Conservation (phyloP, 2,329 filamentous ascomycete genomes). For the Diaporthe ilicicola region DNA sequence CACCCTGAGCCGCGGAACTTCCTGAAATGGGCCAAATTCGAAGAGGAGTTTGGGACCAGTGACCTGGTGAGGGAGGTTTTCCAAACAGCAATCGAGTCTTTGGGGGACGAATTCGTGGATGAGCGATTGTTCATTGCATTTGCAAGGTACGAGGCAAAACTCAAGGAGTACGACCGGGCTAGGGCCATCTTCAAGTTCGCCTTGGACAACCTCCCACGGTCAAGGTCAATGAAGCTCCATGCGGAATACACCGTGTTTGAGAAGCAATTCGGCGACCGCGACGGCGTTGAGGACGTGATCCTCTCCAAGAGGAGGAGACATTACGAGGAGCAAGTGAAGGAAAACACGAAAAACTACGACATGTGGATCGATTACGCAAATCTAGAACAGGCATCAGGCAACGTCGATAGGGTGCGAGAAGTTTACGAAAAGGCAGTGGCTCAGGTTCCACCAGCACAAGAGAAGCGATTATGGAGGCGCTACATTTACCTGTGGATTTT, state of each 20-base stretch:
- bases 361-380: slow-evolving; percentile 95
- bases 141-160: slow-evolving; percentile 90
- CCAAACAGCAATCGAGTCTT: slow-evolving; percentile 83
- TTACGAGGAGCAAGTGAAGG: slow-evolving; percentile 93
- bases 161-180: slow-evolving; percentile 94
- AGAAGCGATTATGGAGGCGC: slow-evolving; percentile 95
- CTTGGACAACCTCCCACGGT: slow-evolving; percentile 87
- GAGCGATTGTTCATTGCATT: slow-evolving; percentile 96
- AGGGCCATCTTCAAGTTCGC: slow-evolving; percentile 97
- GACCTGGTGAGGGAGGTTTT: slow-evolving; percentile 94
- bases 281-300: slow-evolving; percentile 95
- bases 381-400: slow-evolving; percentile 85
- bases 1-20: slow-evolving; percentile 96
- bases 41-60: slow-evolving; percentile 93
- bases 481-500: slow-evolving; percentile 99
- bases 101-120: slow-evolving; percentile 95
- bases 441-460: slow-evolving; percentile 91
- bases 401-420: slow-evolving; percentile 85
- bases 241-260: slow-evolving; percentile 97
- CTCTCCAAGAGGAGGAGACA: slow-evolving; percentile 91
- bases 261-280: slow-evolving; percentile 94
- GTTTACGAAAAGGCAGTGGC: slow-evolving; percentile 96
- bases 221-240: slow-evolving; percentile 84
- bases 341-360: slow-evolving; percentile 97
- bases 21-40: slow-evolving; percentile 98